A percentile compares a stretch with the other conserved stretches of the same genome.
Evolutionary conservation across 1,284 basidiomycete genomes (phyloP).

Genomic region (Tausonia pullulans): DNA sequence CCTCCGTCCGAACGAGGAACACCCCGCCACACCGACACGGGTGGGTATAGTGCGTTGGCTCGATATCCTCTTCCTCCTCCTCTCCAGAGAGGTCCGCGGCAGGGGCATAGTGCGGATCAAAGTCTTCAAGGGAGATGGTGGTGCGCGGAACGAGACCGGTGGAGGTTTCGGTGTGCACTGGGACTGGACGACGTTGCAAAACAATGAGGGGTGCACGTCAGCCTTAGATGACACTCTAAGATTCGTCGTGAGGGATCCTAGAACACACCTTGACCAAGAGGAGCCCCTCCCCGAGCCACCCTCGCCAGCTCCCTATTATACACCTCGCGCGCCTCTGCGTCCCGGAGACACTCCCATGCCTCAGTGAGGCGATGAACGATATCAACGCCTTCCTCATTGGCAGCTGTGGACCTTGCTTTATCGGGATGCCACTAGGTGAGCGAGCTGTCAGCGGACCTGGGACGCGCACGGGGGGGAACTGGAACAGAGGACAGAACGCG

Average conservation of each 20-base stretch:
- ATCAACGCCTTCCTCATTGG: background rate
- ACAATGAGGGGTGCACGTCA: background rate
- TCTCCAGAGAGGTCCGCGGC: background rate
- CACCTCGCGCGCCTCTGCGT: no score
- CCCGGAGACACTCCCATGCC: no score
- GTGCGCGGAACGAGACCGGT: slow-evolving; percentile 2
- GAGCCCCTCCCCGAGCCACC: background rate
- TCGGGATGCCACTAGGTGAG: slow-evolving; percentile 4
- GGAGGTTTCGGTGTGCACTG: slow-evolving; percentile 21
- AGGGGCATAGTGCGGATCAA: slow-evolving; percentile 22
- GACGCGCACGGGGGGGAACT: background rate
- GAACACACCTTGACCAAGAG: background rate
- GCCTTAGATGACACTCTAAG: no score
- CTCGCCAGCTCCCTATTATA: no score
- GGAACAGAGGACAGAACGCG: background rate
- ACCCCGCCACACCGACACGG: slow-evolving; percentile 33
- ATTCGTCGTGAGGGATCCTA: no score
- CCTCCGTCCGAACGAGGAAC: slow-evolving; percentile 29
- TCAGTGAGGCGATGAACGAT: no score
- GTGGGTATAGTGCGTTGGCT: slow-evolving; percentile 30
- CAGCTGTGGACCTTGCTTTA: background rate
- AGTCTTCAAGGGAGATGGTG: slow-evolving; percentile 28
- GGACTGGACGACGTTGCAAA: background rate
- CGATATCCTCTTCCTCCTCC: slow-evolving; percentile 16
- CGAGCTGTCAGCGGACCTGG: background rate